phyloP scores from a whole-genome alignment of 495 filamentous ascomycete genomes.

The Penicillium waksmanii region DNA sequence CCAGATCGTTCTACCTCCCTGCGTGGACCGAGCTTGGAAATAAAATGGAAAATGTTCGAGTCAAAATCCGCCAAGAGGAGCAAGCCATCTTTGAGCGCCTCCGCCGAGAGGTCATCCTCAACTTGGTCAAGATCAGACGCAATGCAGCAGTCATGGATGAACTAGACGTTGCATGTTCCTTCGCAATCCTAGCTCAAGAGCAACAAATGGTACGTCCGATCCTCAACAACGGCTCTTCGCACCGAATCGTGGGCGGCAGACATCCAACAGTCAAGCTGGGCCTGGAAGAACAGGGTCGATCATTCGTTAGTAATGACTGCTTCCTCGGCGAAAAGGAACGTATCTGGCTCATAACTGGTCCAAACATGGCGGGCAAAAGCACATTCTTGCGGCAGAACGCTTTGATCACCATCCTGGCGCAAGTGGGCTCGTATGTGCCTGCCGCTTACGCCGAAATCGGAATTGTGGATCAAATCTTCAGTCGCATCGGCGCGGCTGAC shows the following conservation, averaged over 20 bases:
- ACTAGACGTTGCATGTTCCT: constrained; percentile 85
- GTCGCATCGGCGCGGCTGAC: constrained; percentile 88
- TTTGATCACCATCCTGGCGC: constrained; percentile 88
- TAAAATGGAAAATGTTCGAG: constrained; percentile 69
- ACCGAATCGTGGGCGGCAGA: constrained; percentile 78
- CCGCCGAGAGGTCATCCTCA: constrained; percentile 73
- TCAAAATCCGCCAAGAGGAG: constrained; percentile 80
- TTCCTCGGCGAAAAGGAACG: constrained; percentile 68
- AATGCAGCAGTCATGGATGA: constrained; percentile 91
- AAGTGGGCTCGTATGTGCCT: constrained; percentile 89
- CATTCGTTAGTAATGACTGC: constrained; percentile 88
- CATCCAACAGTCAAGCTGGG: constrained; percentile 89
- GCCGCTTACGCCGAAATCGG: constrained; percentile 83
- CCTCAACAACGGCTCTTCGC: constrained; percentile 58
- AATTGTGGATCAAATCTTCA: constrained; percentile 90
- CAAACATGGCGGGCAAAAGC: constrained; percentile 99
- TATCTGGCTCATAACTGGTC: constrained; percentile 90
- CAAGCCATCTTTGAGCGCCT: constrained; percentile 70
- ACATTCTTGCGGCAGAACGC: constrained; percentile 96
- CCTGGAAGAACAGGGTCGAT: constrained; percentile 75
- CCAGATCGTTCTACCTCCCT: constrained; percentile 79
- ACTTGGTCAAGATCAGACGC: constrained; percentile 79
- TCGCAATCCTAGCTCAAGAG: constrained; percentile 75
- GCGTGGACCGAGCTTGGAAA: constrained; percentile 82
- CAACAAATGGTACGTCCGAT: constrained; percentile 73